Base-by-base conservation (phyloP, 148 eudicot genomes). In the Camellia sinensis region DNA sequence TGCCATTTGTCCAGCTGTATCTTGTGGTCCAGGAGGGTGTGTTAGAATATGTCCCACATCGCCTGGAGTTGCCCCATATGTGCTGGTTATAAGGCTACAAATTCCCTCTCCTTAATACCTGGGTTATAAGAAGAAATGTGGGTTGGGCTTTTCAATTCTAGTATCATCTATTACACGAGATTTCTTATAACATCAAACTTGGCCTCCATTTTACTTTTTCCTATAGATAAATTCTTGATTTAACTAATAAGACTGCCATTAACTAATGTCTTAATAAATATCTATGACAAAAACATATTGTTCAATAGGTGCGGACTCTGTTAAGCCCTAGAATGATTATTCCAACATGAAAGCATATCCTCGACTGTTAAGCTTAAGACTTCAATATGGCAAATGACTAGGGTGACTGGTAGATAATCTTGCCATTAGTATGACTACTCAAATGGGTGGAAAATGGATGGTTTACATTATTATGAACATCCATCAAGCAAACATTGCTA, bases 361-460 rank as follows among this genome's bases (percentile, higher is more conserved):
- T 54, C 59, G 10, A 54, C 59, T 54, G 3, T 8, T 54, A 54
- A 44, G 37, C 17, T 65, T 10, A 64, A 61, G 52, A 81, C 50
- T 5, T 59, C 46, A 74, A 67, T 80, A 41, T 67, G 15, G 65
- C 37, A 64, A 64, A 64, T 64, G 41, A 64, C 21, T 21, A 64
- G 37, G 21, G 41, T 64, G 67, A 22, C 11, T 21, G 11, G 11
- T 18, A 64, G 67, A 64, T 19, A 64, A 64, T 64, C 40, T 64
- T 19, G 40, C 21, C 4, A 22, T 22, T 64, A 7, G 21, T 18
- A 64, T 22, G 21, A 21, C 67, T 8, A 64, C 21, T 64, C 12
- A 9, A 64, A 64, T 11, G 41, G 10, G 67, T 2, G n/a, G 22
- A 8, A 7, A 64, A n/a, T 64, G 37, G 40, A 64, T 64, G 9